Evolutionary conservation across 768 basidiomycete species (phyloP).

Genomic region (Termitomyces sp.): DNA sequence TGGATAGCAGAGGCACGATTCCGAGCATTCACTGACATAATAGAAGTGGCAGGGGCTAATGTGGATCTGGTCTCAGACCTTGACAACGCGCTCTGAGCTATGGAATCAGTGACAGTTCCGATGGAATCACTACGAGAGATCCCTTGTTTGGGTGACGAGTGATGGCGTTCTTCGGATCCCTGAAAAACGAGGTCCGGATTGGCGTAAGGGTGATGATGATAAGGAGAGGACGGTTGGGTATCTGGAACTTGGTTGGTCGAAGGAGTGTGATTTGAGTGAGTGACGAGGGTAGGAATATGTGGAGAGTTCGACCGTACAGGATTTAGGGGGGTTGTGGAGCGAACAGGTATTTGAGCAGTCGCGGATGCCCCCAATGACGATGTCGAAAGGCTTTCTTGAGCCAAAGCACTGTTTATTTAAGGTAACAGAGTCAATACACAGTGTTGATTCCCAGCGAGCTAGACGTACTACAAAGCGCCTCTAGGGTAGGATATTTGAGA

Average conservation of each 20-base stretch:
- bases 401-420: constrained; percentile 45
- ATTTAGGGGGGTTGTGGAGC: constrained; percentile 41
- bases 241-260: constrained; percentile 5
- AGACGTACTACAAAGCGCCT: constrained; percentile 58
- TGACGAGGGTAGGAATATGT: constrained; percentile 27
- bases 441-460: constrained; percentile 4
- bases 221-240: constrained; percentile 9
- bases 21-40: constrained; percentile 16
- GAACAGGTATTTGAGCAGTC: constrained; percentile 30
- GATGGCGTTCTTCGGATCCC: constrained; percentile 28
- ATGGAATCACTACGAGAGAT: constrained; percentile 48
- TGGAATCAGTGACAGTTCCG: constrained; percentile 47
- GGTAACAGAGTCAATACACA: constrained; percentile 2
- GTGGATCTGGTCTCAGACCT: constrained; percentile 32
- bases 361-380: constrained; percentile 41
- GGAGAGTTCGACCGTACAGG: constrained; percentile 33
- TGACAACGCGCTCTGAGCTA: constrained; percentile 22
- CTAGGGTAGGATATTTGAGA: constrained; percentile 48
- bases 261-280: constrained; percentile 21
- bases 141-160: constrained; percentile 25
- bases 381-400: constrained; percentile 59
- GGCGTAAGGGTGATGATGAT: constrained; percentile 60
- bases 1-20: constrained; percentile 34
- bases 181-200: constrained; percentile 64
- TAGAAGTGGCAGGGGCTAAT: constrained; percentile 28